Conservation (phyloP, 495 filamentous ascomycete species). For the Hypomontagnella submonticulosa region DNA sequence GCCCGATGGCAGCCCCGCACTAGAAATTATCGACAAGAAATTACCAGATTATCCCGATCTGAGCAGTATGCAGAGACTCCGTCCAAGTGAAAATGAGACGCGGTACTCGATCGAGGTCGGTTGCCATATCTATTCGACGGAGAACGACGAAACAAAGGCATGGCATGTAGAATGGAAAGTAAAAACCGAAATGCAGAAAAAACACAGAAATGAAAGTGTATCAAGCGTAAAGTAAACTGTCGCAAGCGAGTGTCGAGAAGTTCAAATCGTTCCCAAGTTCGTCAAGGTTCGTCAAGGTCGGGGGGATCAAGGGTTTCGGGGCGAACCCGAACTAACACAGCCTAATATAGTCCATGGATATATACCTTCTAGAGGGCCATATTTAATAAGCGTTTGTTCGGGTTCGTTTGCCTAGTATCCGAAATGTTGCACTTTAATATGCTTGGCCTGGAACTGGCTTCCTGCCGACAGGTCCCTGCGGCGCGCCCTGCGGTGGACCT, state of each 20-base stretch:
- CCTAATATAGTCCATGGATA: background rate
- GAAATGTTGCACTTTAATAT: slow-evolving; percentile 45
- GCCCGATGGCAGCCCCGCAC: slow-evolving; percentile 13
- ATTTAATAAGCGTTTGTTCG: slow-evolving; percentile 6
- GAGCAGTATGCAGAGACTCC: slow-evolving; percentile 23
- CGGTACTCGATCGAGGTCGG: slow-evolving; percentile 16
- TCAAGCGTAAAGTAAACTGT: slow-evolving; percentile 39
- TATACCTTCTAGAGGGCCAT: background rate
- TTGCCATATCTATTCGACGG: slow-evolving; percentile 19
- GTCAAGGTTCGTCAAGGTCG: slow-evolving; percentile 41
- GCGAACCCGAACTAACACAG: slow-evolving; percentile 12
- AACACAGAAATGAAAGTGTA: slow-evolving; percentile 31
- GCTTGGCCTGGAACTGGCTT: slow-evolving; percentile 64
- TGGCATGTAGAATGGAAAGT: slow-evolving; percentile 17
- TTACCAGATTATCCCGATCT: slow-evolving; percentile 47
- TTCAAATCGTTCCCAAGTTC: slow-evolving; percentile 45
- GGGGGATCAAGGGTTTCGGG: slow-evolving; percentile 33
- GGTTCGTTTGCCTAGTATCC: slow-evolving; percentile 3
- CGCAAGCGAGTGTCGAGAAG: slow-evolving; percentile 52
- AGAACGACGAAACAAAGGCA: slow-evolving; percentile 23
- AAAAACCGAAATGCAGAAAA: slow-evolving; percentile 29
- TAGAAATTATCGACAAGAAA: slow-evolving; percentile 53
- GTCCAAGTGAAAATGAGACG: slow-evolving; percentile 14
- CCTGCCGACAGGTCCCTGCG: slow-evolving; percentile 52
- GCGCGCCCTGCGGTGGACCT: slow-evolving; percentile 43